A percentile compares a stretch with the other conserved stretches of the same genome.
Evolutionary conservation across 768 basidiomycete genomes (phyloP).

Genomic region (Sporobolomyces phaffii): DNA sequence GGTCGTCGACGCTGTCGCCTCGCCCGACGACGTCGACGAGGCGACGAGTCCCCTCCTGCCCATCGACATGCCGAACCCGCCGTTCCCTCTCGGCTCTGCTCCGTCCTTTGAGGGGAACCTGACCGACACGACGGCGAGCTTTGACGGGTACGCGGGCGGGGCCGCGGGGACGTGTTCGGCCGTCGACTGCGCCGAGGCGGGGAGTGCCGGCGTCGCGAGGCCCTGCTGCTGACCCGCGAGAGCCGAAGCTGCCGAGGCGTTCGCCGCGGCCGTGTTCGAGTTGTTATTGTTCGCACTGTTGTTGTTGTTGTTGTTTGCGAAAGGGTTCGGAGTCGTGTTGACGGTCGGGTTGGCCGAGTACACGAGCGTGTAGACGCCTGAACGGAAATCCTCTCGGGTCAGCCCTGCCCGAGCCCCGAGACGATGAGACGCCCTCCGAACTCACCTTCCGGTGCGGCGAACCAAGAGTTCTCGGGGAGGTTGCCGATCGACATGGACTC

Average conservation of each 20-base stretch:
- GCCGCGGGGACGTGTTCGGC: neutral
- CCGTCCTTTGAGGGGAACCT: slow-evolving; percentile 14
- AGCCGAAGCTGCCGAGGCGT: neutral
- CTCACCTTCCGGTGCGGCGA: slow-evolving; percentile 24
- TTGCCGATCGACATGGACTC: neutral
- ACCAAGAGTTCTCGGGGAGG: slow-evolving; percentile 19
- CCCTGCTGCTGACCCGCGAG: neutral
- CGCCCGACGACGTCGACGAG: neutral
- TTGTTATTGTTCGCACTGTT: no score
- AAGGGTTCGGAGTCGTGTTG: slow-evolving; percentile 41
- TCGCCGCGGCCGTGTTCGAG: no score
- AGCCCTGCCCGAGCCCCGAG: neutral
- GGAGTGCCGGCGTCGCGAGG: no score
- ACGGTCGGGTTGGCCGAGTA: slow-evolving; percentile 1
- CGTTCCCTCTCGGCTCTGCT: neutral
- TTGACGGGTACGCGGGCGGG: slow-evolving; percentile 14
- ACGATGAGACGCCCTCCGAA: neutral
- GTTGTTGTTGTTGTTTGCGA: slow-evolving; percentile 44
- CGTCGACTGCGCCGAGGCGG: neutral
- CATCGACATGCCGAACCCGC: slow-evolving; percentile 33
- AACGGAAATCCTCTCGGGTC: neutral
- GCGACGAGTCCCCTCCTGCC: slow-evolving; percentile 15
- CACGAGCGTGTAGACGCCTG: slow-evolving; percentile 35
- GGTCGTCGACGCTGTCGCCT: neutral
- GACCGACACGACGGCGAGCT: slow-evolving; percentile 16